Evolutionary conservation across 192 early-diverging fungal genomes (phyloP).

Genomic region (Jimgerdemannia lactiflua): DNA sequence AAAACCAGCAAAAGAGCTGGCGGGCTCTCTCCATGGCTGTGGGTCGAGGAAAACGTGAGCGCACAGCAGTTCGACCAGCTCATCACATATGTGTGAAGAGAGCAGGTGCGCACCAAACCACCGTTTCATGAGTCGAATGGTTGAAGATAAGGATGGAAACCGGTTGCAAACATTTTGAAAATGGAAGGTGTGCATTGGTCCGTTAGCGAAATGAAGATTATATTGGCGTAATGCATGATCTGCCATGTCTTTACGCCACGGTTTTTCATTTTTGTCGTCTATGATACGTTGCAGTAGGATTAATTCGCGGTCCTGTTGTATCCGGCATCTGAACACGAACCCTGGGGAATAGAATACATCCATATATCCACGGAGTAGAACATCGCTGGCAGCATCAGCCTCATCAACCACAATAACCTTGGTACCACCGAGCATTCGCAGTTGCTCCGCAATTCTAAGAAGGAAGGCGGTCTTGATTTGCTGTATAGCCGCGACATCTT

Average conservation of each 20-base stretch:
- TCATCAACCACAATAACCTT: constrained; percentile 48
- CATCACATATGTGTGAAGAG: constrained; percentile 64
- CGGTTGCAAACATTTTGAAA: constrained; percentile 76
- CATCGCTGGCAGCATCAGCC: constrained; percentile 42
- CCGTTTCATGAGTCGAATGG: constrained; percentile 86
- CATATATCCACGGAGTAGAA: constrained; percentile 44
- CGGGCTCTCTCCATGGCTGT: constrained; percentile 55
- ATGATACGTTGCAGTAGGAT: constrained; percentile 54
- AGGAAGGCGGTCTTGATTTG: constrained; percentile 89
- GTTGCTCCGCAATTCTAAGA: constrained; percentile 68
- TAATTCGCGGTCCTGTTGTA: constrained; percentile 71
- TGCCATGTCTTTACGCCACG: constrained; percentile 40
- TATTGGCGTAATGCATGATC: constrained; percentile 48
- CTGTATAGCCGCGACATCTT: constrained; percentile 83
- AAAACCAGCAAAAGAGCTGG: constrained; percentile 71
- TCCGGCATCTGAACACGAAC: constrained; percentile 77
- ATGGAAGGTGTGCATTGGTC: constrained; percentile 55
- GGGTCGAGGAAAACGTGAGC: constrained; percentile 70
- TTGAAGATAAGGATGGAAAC: constrained; percentile 70
- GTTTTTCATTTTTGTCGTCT: constrained; percentile 41
- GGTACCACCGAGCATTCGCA: constrained; percentile 41
- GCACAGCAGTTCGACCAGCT: constrained; percentile 76
- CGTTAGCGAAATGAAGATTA: constrained; percentile 39
- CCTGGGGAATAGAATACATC: constrained; percentile 73
- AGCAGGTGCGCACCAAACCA: constrained; percentile 88